Conservation (phyloP, 2,329 filamentous ascomycete species). For the Scedosporium aurantiacum region DNA sequence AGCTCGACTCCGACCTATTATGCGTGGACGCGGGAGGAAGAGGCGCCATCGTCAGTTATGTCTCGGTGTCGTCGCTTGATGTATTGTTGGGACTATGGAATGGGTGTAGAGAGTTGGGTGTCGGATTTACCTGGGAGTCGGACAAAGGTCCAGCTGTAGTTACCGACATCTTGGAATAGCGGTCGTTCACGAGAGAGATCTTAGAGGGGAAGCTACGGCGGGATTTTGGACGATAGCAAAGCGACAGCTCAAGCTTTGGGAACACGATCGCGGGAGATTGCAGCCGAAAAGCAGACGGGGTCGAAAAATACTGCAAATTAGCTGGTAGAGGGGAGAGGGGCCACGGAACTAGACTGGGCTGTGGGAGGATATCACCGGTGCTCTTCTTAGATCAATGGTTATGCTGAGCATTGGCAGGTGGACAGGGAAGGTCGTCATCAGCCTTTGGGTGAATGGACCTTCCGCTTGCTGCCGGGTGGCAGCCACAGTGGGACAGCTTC, state of each 20-base stretch:
- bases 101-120: neutral
- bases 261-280: neutral
- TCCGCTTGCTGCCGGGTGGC: neutral
- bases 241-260: neutral
- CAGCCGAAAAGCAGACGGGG: neutral
- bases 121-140: slow-evolving; percentile 73
- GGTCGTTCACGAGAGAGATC: slow-evolving; percentile 10
- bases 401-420: neutral
- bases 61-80: no score
- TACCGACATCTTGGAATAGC: slow-evolving; percentile 67
- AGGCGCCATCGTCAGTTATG: no score
- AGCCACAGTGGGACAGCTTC: slow-evolving; percentile 5
- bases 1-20: slow-evolving; percentile 91
- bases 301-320: neutral
- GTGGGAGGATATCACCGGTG: neutral
- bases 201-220: slow-evolving; percentile 5
- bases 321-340: neutral
- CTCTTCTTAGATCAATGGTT: neutral
- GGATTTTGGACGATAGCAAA: neutral
- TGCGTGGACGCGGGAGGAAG: slow-evolving; percentile 7
- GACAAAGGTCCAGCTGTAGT: slow-evolving; percentile 69
- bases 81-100: neutral
- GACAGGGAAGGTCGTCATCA: slow-evolving; percentile 4
- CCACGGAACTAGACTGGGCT: neutral
- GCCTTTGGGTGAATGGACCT: neutral